These are phyloP conservation scores for Arxiozyma heterogenica DNA, from an alignment of 1,139 yeast genomes.

Conservation along the genomic window DNA sequence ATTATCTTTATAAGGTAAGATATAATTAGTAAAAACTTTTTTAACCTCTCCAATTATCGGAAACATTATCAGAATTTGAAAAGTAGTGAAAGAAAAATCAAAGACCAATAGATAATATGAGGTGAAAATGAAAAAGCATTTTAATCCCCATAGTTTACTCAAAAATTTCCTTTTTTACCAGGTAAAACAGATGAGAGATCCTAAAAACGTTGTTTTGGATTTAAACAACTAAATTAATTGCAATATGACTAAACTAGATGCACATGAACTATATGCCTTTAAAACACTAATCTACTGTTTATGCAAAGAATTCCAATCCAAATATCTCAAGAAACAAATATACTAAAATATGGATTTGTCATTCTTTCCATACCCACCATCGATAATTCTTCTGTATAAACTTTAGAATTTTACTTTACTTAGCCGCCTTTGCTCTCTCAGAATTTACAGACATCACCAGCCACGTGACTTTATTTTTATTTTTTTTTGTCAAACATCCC, in stretches of 20 bases:
- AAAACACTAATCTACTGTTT: background rate
- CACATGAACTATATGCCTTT: background rate
- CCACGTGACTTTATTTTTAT: background rate
- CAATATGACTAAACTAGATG: too few relatives aligned
- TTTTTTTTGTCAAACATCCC: background rate
- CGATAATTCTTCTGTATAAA: too few relatives aligned
- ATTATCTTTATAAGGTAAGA: too few relatives aligned
- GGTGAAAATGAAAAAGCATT: background rate
- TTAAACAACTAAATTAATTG: background rate
- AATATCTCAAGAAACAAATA: background rate
- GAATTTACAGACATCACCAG: background rate
- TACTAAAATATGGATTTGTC: background rate
- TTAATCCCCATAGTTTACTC: background rate
- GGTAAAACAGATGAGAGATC: background rate
- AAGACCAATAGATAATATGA: too few relatives aligned
- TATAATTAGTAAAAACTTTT: too few relatives aligned
- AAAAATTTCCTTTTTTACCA: too few relatives aligned
- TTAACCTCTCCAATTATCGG: background rate
- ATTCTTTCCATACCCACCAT: background rate
- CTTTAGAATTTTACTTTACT: background rate
- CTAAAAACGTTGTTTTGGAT: too few relatives aligned
- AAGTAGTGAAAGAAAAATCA: too few relatives aligned
- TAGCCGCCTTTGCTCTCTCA: background rate
- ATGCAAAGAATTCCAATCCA: background rate
- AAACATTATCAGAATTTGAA: background rate